Evolutionary conservation across 805 yeast genomes (phyloP), one percentile per base, ranked within the genome.

Genomic region (Hanseniaspora vineae): DNA sequence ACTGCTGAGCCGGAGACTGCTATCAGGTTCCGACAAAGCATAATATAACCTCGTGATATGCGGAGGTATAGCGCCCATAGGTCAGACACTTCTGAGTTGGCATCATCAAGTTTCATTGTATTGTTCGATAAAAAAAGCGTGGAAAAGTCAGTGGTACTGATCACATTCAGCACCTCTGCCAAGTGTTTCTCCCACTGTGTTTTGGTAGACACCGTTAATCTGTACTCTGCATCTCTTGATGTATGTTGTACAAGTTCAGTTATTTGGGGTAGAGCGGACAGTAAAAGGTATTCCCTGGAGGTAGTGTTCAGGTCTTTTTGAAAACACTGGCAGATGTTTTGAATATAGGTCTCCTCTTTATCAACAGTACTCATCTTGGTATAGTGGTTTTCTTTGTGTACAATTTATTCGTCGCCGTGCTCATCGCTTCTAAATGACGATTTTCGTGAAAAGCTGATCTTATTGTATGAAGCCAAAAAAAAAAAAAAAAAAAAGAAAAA

Each of bases 1-100:
- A 12, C 20, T 10, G 18, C 4, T 14, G 6, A 5, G 14, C 8
- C 39, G 20, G 18, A 23, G 13, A 48, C 44, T 43, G 39, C 31
- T 2, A 48, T 9, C 14, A 44, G 18, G 19, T 44, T 48, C 42
- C 47, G 44, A 13, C 39, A 31, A 18, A 44, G 35, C 17, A 48
- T 15, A 18, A 48, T 31, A 12, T 32, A 17, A 14, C 45, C 50
- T 35, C 46, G 42, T 17, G 44, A 12, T 8, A 48, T 19, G 31
- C 50, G 45, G 5, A 48, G 12, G 23, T 44, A 48, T 2, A 29
- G 18, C 15, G 43, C 35, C 2, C 18, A 33, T 8, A 47, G 33
- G 20, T 37, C 37, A n/a, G 9, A 10, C n/a, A 15, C n/a, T 11
- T 15, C 17, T 18, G n/a, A 19, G n/a, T 14, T 8, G 17, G 33